Base-by-base conservation (phyloP, 345 rosid species). In the Geranium brycei region DNA sequence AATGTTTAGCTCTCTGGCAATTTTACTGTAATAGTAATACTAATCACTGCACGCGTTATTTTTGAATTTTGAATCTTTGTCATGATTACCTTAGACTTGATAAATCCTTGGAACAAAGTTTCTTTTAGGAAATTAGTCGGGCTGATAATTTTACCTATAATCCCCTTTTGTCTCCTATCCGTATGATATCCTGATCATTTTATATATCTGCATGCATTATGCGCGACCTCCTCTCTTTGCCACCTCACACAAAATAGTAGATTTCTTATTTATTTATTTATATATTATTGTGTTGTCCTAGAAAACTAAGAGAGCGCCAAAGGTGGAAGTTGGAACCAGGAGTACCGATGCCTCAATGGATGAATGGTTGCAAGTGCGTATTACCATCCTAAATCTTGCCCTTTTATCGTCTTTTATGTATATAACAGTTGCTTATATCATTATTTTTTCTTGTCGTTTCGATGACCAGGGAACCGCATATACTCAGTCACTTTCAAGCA, bases 341-440 rank as follows among this genome's bases (percentile, higher is more conserved):
- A 63, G 79, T 56, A 81, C 79, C 23, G 95, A 90, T 81, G 83
- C 81, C 51, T 85, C 91, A 0, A 71, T 78, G 82, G 96, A 93
- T 66, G 99, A 93, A 70, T 93, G 99, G 99, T 93, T 93, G 58
- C 81, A 92, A 95, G 98, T 86, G 7, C 62, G 72, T 68, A 59
- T 65, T 16, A 31, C 63, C 18, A 12, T 2, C 17, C 60, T 35
- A 35, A 35, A 35, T 7, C 10, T 35, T 35, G 41, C 41, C 10
- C 41, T 35, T 35, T 35, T 35, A n/a, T 35, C 5, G 41, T 35
- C 41, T 4, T 7, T 35, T 35, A 35, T 7, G 41, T 35, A 35
- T 35, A 35, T 35, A 35, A 35, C 41, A 35, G 10, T 35, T 35
- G 41, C 41, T 35, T 7, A 35, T 35, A 35, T 7, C 10, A 35